Base-by-base conservation (phyloP, 176 grass and related monocot genomes). In the Olyra latifolia region DNA sequence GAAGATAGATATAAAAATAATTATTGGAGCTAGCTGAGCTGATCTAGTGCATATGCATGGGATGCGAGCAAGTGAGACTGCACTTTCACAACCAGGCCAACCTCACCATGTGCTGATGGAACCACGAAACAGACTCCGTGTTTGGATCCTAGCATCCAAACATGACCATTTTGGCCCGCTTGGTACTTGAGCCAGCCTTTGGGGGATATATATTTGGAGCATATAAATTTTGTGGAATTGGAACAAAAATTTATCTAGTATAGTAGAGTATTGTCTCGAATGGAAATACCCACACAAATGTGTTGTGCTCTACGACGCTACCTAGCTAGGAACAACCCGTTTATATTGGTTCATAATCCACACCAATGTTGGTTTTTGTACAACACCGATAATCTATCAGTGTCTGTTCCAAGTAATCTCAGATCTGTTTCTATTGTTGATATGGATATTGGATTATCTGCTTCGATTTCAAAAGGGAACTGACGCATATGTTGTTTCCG, bases 91-190 rank as follows among this genome's bases (percentile, higher is more conserved):
- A 29, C 15, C 20, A 20, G 80, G 80, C 28, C n/a, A n/a, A n/a
- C n/a, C 43, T 60, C 29, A 43, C 56, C 68, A 72, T 59, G 67
- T 72, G 54, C 69, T 72, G 44, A 74, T 53, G 45, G 28, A 74
- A 64, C 58, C 15, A 74, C 57, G 30, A 73, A 73, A 73, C 29
- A 2, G 57, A 28, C 55, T 22, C 45, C 65, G 39, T 49, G 56
- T 82, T 72, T 73, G 56, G 41, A 14, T 62, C 43, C 14, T 50
- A 52, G 20, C 20, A 39, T 63, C 56, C 69, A 63, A 73, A 73
- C 24, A 49, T 8, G 46, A 49, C 1, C 11, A 35, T 39, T 35
- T 32, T 8, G 30, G 35, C 3, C 30, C 10, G 7, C 3, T 10
- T 8, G 25, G 6, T 61, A 29, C 58, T 29, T 62, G 59, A 30